Evolutionary conservation across 1,139 yeast species (phyloP).

Genomic region (Candida sp.): DNA sequence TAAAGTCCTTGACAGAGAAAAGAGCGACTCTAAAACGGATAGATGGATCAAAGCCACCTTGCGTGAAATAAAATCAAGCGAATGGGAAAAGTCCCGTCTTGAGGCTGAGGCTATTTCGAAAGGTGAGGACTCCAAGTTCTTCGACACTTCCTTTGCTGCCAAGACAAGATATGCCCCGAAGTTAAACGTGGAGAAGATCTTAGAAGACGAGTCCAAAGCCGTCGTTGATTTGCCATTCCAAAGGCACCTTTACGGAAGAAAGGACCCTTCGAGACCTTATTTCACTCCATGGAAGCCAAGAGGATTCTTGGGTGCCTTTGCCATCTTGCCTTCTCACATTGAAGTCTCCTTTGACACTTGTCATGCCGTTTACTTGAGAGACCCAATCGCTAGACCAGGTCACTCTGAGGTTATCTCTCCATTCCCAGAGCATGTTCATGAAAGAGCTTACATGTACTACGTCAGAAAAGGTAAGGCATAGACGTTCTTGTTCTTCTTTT

Average conservation of each 20-base stretch:
- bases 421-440: constrained; percentile 81
- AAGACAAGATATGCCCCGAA: constrained; percentile 51
- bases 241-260: constrained; percentile 75
- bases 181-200: constrained; percentile 55
- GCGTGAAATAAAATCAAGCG: constrained; percentile 55
- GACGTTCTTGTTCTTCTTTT: neutral
- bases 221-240: constrained; percentile 74
- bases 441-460: constrained; percentile 96
- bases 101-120: constrained; percentile 37
- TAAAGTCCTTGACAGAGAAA: constrained; percentile 38
- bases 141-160: constrained; percentile 53
- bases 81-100: constrained; percentile 53
- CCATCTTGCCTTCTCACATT: constrained; percentile 89
- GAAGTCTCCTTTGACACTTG: constrained; percentile 92
- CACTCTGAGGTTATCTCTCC: constrained; percentile 97
- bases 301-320: constrained; percentile 91
- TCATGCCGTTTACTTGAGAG: constrained; percentile 94
- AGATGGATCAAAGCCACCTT: constrained; percentile 58
- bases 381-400: constrained; percentile 98
- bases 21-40: constrained; percentile 29
- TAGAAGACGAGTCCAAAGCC: constrained; percentile 59
- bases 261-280: constrained; percentile 76
- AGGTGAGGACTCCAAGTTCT: neutral
- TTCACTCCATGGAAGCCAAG: constrained; percentile 98
- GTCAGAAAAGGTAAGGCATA: constrained; percentile 71